Evolutionary conservation across 257 asterid species (phyloP), one percentile per base, ranked within the genome.

Genomic region (Ilex aquifolium): DNA sequence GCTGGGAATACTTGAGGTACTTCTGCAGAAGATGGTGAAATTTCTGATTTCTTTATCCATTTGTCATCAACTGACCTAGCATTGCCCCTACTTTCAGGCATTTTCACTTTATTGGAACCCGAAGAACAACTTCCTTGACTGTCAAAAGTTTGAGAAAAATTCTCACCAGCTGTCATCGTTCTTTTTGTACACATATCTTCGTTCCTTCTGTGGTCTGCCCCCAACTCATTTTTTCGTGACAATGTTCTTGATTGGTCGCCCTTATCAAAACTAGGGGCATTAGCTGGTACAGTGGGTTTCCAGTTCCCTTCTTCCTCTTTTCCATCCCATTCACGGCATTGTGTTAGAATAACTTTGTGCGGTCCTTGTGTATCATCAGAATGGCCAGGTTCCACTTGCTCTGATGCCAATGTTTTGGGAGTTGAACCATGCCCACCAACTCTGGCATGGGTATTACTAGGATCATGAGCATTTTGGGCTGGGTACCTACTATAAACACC

Each of bases 141-240:
- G 68, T 79, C 85, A 57, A 48, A 57, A 63, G 63, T 54, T 44
- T 17, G 80, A 16, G 76, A 63, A 76, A 65, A 55, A 59, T 66
- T 68, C 65, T 76, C 83, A 39, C 32, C 74, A 16, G 68, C 83
- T 40, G 67, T 36, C 52, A 46, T 46, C 56, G 72, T 61, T 70
- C 70, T 74, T 75, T 67, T 70, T 57, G 82, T 32, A 62, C 63
- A 71, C 50, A 69, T 48, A 63, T 78, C 85, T 57, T 86, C 88
- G 50, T 79, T 93, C n/a, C 76, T 58, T 54, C 71, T 82, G 63
- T 75, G 80, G 54, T 83, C 95, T 64, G 91, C 88, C 32, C 95
- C 90, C 95, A 91, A 82, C 80, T 93, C 99, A 71, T 65, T 75
- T 77, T 76, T 87, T 31, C 76, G 76, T 13, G 68, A 65, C 65